Percentiles rank a stretch among this genome's conserved stretches.
Evolutionary conservation across 129 eudicot species (phyloP).

Genomic region (Ambrosia artemisiifolia): DNA sequence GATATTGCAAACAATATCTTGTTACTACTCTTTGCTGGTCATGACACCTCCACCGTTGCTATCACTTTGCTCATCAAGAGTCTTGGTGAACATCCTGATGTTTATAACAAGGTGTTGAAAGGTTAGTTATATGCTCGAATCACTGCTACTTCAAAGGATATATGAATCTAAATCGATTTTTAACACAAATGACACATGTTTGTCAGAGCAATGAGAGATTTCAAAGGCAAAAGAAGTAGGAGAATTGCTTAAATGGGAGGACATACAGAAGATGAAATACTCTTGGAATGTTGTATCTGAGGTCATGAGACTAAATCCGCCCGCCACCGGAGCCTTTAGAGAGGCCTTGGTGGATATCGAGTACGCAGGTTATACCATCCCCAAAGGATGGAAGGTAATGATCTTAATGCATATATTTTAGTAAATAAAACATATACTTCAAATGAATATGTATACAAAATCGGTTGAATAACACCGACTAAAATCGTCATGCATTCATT

Average conservation of each 20-base stretch:
- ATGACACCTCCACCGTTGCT: constrained; percentile 21
- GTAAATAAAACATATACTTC: background rate
- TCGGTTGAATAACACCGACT: background rate
- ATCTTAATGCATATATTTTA: too few relatives aligned
- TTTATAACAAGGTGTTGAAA: constrained; percentile 21
- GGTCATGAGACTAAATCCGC: constrained; percentile 48
- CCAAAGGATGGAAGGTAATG: constrained; percentile 65
- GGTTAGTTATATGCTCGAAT: constrained; percentile 1
- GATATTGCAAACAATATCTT: constrained; percentile 27
- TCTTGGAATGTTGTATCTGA: constrained; percentile 58
- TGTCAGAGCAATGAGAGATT: constrained; percentile 48
- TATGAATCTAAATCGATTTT: background rate
- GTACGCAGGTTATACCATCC: constrained; percentile 52
- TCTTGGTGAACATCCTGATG: constrained; percentile 22
- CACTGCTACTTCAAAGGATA: background rate
- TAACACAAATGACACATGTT: background rate
- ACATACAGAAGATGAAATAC: constrained; percentile 62
- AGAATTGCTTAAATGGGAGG: constrained; percentile 44
- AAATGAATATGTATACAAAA: too few relatives aligned
- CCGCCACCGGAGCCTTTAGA: constrained; percentile 36
- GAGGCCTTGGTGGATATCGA: constrained; percentile 51
- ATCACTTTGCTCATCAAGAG: constrained; percentile 18
- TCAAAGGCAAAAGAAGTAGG: constrained; percentile 31
- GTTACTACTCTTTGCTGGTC: constrained; percentile 18
- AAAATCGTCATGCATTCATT: background rate